Base-by-base conservation (phyloP, 164 flowering plant species). In the Buxus sempervirens region DNA sequence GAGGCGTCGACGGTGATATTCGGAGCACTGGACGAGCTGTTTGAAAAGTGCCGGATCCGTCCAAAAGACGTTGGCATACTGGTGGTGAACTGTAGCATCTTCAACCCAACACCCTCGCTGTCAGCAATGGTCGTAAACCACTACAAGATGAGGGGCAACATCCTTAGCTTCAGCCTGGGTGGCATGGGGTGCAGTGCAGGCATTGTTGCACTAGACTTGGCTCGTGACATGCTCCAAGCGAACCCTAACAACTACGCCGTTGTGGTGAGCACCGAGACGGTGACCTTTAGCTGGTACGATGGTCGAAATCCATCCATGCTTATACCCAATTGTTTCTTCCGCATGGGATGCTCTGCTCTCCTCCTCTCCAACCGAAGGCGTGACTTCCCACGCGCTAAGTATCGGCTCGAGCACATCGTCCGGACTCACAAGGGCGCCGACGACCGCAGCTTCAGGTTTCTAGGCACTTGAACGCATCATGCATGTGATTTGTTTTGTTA, bases 101-200 rank as follows among this genome's bases (percentile, higher is more conserved):
- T 91, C 78, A 91, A 89, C 75, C 98, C 98, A 4, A 93, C 98
- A 0, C 98, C 98, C 0, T 93, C 98, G 0, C 86, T 93, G 15
- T 93, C 98, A 0, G 97, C 98, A 64, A 93, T 93, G 97, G 79
- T 93, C 41, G 84, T 93, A 23, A 93, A 93, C 67, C 94, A 86
- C 72, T 93, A 93, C 78, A 91, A 90, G 76, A 93, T 93, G 98
- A 84, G 98, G 49, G 92, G 98, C 7, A 93, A 90, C 69, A 86
- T 93, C 18, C 67, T 93, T 60, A 93, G 98, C 73, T 93, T 82
- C 78, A 93, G 89, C 55, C 78, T 93, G 0, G 96, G 96, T 0
- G 97, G 98, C 0, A 93, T 93, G 98, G 98, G 98, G 0, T 93
- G 98, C 70, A 88, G 96, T 36, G 97, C 98, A 0, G 88, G 97